Base-by-base conservation (phyloP, 192 early-diverging fungal genomes). In the Fimicolochytrium jonesii region DNA sequence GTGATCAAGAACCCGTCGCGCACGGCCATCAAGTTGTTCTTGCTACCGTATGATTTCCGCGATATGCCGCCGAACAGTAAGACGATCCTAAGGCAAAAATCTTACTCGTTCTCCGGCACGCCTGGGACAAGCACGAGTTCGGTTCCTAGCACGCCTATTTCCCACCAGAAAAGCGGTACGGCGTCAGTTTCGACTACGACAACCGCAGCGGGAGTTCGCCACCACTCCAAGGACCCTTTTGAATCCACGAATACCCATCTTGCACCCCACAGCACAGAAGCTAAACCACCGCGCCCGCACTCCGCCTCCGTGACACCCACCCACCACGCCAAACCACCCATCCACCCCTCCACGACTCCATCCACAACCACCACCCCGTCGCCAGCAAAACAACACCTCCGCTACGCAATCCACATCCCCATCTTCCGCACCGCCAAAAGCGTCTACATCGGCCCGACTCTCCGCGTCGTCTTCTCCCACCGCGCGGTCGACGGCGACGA, bases 361-460 rank as follows among this genome's bases (percentile, higher is more conserved):
- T 5, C 6, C 7, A 22, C 11, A 31, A 13, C 7, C 34, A 7
- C n/a, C 33, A 26, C 41, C 57, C 58, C n/a, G 50, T n/a, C n/a
- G n/a, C n/a, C n/a, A n/a, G n/a, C n/a, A n/a, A 6, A 51, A 64
- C 26, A 70, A 52, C 53, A 66, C 69, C 59, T 90, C 28, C 75
- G 83, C 43, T 89, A 86, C 68, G 88, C 88, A n/a, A 86, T 92
- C 51, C 90, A 92, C 64, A 30, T 92, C 11, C 88, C 90, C 56
- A 74, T 90, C 45, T 74, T 78, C 52, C 80, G 76, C 37, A 81
- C 78, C 3, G 63, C 73, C 1, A 80, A 80, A 28, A 58, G 72
- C 7, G 61, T 92, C 0, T 88, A 88, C 47, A 61, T 92, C 18
- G 81, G 83, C 36, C 77, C 82, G 4, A 64, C 69, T 20, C 72